These are phyloP conservation scores for Saccharomycopsis microspora DNA, from an alignment of 805 yeast genomes.

Conservation along the genomic window DNA sequence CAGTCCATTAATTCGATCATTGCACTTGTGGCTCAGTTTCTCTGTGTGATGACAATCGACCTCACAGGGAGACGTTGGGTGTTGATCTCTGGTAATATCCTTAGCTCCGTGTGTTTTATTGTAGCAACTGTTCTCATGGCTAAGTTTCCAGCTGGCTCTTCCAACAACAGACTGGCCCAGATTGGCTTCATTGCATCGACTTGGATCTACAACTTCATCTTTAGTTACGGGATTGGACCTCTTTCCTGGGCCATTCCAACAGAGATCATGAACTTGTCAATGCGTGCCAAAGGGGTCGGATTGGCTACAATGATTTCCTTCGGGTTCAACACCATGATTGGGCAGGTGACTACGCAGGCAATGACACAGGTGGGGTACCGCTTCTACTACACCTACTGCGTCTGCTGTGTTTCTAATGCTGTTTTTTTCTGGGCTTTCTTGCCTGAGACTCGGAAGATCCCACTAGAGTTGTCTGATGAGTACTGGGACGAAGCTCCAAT, in stretches of 20 bases:
- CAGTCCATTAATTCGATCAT: constrained; percentile 21
- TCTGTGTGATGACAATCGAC: constrained; percentile 18
- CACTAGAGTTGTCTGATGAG: constrained; percentile 5
- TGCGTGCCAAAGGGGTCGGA: constrained; percentile 3
- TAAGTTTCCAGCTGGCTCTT: constrained; percentile 18
- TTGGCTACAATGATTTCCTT: constrained; percentile 20
- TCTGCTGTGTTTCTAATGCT: constrained; percentile 22
- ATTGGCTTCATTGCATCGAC: constrained; percentile 22
- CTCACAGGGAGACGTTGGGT: constrained; percentile 20
- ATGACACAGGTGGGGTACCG: constrained; percentile 20
- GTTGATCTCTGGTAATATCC: constrained; percentile 13
- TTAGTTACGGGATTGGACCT: constrained; percentile 21
- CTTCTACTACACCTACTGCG: constrained; percentile 20
- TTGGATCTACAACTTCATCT: constrained; percentile 22
- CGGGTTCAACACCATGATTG: constrained; percentile 26
- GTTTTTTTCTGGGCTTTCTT: constrained; percentile 24
- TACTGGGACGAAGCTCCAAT: constrained; percentile 8
- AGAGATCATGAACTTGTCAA: constrained; percentile 6
- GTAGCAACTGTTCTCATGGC: constrained; percentile 19
- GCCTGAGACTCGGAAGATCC: constrained; percentile 22
- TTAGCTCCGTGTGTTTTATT: neutral
- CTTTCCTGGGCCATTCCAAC: constrained; percentile 17
- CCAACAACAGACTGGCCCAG: constrained; percentile 19
- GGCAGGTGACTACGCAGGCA: constrained; percentile 23
- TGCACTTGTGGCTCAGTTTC: constrained; percentile 19